A percentile compares a stretch with the other conserved stretches of the same genome.
Conservation (phyloP, 1,284 basidiomycete genomes). For the Ceratobasidium theobromae region DNA sequence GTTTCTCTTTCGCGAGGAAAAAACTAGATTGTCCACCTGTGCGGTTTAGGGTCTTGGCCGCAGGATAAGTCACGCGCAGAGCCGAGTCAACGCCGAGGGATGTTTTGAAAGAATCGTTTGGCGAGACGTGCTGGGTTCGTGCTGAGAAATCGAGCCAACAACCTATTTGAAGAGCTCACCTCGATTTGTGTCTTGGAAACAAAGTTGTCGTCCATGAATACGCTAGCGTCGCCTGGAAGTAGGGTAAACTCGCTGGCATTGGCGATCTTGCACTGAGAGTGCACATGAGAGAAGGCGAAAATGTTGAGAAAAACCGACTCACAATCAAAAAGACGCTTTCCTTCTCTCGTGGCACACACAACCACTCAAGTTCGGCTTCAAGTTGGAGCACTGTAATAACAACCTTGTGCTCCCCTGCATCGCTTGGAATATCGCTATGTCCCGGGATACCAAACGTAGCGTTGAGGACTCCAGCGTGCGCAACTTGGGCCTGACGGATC, state of each 20-base stretch:
- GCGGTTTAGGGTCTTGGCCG: conserved; percentile 34
- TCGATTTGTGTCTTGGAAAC: conserved; percentile 39
- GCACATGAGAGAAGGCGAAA: not conserved
- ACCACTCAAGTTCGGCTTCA: conserved; percentile 33
- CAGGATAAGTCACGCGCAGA: conserved; percentile 38
- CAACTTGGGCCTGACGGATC: not conserved
- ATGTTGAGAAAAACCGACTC: not conserved
- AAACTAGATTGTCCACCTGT: conserved; percentile 21
- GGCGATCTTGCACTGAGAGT: conserved; percentile 34
- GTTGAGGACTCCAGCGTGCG: conserved; percentile 12
- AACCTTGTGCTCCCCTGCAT: too few relatives aligned
- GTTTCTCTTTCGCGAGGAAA: too few relatives aligned
- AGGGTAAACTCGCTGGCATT: conserved; percentile 37
- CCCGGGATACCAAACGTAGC: too few relatives aligned
- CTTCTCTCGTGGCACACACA: conserved; percentile 33
- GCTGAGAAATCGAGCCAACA: too few relatives aligned
- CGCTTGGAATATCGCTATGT: too few relatives aligned
- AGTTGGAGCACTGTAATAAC: conserved; percentile 54
- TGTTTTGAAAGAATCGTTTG: too few relatives aligned
- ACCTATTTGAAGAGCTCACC: too few relatives aligned
- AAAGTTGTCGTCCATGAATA: conserved; percentile 40
- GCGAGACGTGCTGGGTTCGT: too few relatives aligned
- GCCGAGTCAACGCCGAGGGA: conserved; percentile 35
- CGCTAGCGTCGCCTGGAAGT: conserved; percentile 37
- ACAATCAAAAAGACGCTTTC: conserved; percentile 35